Evolutionary conservation across 495 filamentous ascomycete genomes (phyloP).

Genomic region (Aspergillus biplanus): DNA sequence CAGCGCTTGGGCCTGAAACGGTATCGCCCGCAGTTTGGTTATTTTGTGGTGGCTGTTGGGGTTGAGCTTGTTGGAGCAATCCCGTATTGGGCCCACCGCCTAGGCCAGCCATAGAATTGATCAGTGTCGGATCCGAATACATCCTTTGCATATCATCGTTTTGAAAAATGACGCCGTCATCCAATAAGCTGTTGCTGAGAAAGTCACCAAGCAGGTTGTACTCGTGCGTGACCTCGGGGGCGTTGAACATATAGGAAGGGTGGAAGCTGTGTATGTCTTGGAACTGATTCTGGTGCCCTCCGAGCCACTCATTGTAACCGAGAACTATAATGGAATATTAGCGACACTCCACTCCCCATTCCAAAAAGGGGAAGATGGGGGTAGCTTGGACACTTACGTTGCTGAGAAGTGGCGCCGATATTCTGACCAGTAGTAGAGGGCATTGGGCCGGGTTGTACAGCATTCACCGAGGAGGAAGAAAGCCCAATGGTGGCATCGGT

Average conservation of each 20-base stretch:
- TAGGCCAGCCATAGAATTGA: slow-evolving; percentile 51
- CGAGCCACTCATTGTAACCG: slow-evolving; percentile 70
- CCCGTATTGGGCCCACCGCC: slow-evolving; percentile 33
- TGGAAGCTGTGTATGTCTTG: slow-evolving; percentile 95
- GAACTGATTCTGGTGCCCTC: slow-evolving; percentile 72
- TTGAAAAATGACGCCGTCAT: slow-evolving; percentile 70
- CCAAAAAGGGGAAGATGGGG: slow-evolving; percentile 15
- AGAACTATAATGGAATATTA: slow-evolving; percentile 53
- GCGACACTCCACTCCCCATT: not conserved
- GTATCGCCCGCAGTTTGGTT: slow-evolving; percentile 55
- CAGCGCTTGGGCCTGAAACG: slow-evolving; percentile 61
- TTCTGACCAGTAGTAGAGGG: slow-evolving; percentile 44
- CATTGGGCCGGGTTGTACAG: slow-evolving; percentile 41
- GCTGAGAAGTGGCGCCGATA: slow-evolving; percentile 63
- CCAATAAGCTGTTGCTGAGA: slow-evolving; percentile 81
- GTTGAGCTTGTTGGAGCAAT: slow-evolving; percentile 42
- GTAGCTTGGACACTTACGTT: slow-evolving; percentile 64
- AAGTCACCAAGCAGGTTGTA: slow-evolving; percentile 97
- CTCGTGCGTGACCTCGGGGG: slow-evolving; percentile 91
- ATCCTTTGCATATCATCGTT: slow-evolving; percentile 63
- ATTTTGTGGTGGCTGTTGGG: slow-evolving; percentile 40
- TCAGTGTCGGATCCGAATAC: slow-evolving; percentile 59
- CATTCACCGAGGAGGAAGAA: slow-evolving; percentile 36
- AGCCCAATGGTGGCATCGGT: slow-evolving; percentile 41
- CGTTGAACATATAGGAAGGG: slow-evolving; percentile 93